A percentile compares a stretch with the other conserved stretches of the same genome.
phyloP scores from a whole-genome alignment of 176 grass and related monocot species.

The Paspalum notatum region DNA sequence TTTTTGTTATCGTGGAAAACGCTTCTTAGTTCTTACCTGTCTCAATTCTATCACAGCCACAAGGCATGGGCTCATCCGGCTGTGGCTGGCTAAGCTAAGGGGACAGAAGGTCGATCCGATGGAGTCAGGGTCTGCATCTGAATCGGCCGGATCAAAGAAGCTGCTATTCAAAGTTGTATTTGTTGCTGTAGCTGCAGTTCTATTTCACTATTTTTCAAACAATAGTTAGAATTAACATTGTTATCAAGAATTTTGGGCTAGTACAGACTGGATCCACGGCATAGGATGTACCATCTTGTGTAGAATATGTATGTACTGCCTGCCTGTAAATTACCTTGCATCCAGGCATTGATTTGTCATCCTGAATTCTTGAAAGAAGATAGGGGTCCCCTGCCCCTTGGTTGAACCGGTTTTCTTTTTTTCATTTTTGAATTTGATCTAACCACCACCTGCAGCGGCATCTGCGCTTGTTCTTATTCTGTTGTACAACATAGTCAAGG shows the following conservation, averaged over 20 bases:
- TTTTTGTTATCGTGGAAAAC: neutral
- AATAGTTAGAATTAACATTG: constrained; percentile 32
- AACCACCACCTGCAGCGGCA: neutral
- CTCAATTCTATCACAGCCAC: constrained; percentile 28
- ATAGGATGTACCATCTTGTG: constrained; percentile 36
- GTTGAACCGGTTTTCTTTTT: neutral
- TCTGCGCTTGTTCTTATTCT: neutral
- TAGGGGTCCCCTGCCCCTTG: neutral
- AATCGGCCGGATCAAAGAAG: constrained; percentile 38
- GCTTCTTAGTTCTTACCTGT: constrained; percentile 31
- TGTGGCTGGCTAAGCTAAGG: constrained; percentile 48
- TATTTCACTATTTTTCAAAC: constrained; percentile 46
- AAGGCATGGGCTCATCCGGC: constrained; percentile 42
- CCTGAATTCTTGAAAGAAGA: constrained; percentile 6
- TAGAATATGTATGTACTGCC: constrained; percentile 22
- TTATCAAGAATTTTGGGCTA: constrained; percentile 17
- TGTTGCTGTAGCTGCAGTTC: constrained; percentile 40
- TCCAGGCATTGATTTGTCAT: constrained; percentile 3
- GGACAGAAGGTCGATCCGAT: constrained; percentile 30
- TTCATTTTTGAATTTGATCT: neutral
- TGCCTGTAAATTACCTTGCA: constrained; percentile 34
- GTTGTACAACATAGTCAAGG: neutral
- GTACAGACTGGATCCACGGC: constrained; percentile 10
- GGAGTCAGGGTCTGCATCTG: constrained; percentile 30
- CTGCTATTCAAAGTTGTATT: constrained; percentile 50